Percentiles rank a stretch among this genome's conserved stretches.
phyloP scores from a whole-genome alignment of 108 stramenopile species.

The Discostella pseudostelligera region DNA sequence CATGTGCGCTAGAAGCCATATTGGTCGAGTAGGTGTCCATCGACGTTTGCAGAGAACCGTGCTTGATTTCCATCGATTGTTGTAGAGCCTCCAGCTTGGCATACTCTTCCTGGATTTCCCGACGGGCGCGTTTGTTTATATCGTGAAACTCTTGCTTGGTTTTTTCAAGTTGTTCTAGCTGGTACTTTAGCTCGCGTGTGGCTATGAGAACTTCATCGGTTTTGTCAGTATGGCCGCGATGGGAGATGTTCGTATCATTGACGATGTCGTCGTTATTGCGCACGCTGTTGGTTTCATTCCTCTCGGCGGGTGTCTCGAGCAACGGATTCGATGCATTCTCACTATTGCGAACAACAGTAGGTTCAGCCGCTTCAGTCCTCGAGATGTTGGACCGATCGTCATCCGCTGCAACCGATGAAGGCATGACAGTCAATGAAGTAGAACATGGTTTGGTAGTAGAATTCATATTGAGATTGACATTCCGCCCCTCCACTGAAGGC shows the following conservation, averaged over 20 bases:
- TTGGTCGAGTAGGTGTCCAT: conserved; percentile 16
- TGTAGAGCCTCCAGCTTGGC: conserved; percentile 5
- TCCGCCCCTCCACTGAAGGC: not conserved
- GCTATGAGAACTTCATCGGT: conserved; percentile 10
- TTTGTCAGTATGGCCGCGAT: conserved; percentile 3
- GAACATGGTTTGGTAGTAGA: no score
- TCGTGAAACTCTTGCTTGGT: conserved; percentile 4
- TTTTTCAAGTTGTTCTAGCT: conserved; percentile 3
- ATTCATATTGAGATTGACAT: not conserved
- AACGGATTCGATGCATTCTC: not conserved
- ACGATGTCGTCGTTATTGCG: conserved; percentile 2
- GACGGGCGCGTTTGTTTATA: conserved; percentile 3
- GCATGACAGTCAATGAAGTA: no score
- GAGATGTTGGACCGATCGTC: no score
- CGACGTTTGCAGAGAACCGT: conserved; percentile 2
- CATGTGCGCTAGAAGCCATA: conserved; percentile 9
- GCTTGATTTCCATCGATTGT: not conserved
- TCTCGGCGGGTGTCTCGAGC: not conserved
- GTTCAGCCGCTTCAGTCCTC: no score
- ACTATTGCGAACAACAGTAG: no score
- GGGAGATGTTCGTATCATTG: not conserved
- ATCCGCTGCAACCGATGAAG: no score
- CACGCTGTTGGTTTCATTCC: not conserved
- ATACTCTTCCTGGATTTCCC: conserved; percentile 4
- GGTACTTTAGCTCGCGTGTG: conserved; percentile 6